Evolutionary conservation across 768 basidiomycete genomes (phyloP).

Genomic region (Auriscalpium vulgare): DNA sequence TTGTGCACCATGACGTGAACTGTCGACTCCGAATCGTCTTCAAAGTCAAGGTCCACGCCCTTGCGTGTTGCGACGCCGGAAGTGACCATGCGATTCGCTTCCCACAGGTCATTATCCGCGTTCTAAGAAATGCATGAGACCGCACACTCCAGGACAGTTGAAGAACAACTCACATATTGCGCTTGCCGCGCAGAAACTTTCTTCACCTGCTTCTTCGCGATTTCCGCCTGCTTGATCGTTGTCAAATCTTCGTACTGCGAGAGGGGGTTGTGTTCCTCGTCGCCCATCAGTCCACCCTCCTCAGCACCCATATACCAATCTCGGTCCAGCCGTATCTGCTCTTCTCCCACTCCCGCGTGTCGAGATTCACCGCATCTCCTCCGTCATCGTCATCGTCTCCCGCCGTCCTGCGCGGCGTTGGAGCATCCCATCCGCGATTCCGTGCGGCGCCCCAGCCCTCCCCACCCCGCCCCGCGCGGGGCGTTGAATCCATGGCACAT

Average conservation of each 20-base stretch:
- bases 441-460: constrained; percentile 60
- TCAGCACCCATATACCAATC: constrained; percentile 96
- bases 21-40: constrained; percentile 92
- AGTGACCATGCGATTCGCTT: constrained; percentile 94
- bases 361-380: constrained; percentile 53
- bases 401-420: constrained; percentile 64
- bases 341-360: constrained; percentile 93
- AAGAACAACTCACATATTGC: constrained; percentile 67
- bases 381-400: constrained; percentile 66
- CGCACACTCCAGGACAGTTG: neutral
- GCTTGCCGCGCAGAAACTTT: constrained; percentile 92
- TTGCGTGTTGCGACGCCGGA: constrained; percentile 90
- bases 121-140: constrained; percentile 43
- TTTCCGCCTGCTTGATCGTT: constrained; percentile 60
- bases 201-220: constrained; percentile 71
- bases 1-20: constrained; percentile 98
- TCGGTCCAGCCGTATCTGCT: constrained; percentile 83
- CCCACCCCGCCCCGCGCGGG: constrained; percentile 46
- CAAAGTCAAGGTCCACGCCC: constrained; percentile 86
- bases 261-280: constrained; percentile 90
- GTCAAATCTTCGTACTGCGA: constrained; percentile 87
- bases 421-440: constrained; percentile 69
- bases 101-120: constrained; percentile 97
- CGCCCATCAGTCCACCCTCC: constrained; percentile 76
- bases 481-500: constrained; percentile 92